These are phyloP conservation scores for Zygnema circumcarinatum DNA, from an alignment of 139 green algal species.

Conservation along the genomic window DNA sequence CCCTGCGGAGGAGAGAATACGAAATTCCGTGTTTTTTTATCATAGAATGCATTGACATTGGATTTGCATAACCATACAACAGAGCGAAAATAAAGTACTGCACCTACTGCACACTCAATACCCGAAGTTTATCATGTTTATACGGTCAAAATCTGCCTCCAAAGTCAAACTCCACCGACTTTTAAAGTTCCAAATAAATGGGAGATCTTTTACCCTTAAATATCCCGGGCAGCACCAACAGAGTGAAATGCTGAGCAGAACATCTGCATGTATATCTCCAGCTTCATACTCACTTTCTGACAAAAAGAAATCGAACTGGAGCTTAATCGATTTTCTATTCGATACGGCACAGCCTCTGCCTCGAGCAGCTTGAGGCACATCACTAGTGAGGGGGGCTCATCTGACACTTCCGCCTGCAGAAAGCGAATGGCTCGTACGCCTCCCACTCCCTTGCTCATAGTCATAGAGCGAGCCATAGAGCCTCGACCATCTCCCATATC, in stretches of 20 bases:
- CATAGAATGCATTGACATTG: not conserved
- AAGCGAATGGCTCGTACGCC: not conserved
- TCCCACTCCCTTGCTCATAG: not conserved
- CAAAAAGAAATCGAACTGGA: slow-evolving; percentile 14
- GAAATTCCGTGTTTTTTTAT: not conserved
- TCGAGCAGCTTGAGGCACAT: not conserved
- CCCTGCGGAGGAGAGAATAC: not conserved
- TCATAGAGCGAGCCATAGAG: not conserved
- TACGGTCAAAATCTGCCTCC: not conserved
- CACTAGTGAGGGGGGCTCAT: slow-evolving; percentile 14
- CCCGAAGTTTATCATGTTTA: not conserved
- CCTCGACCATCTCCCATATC: not conserved
- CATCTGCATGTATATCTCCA: not conserved
- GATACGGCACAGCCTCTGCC: slow-evolving; percentile 1
- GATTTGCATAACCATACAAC: not conserved
- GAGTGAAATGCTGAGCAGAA: no score
- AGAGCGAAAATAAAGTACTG: not conserved
- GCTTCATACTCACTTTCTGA: slow-evolving; percentile 1
- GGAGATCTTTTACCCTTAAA: no score
- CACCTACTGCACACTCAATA: not conserved
- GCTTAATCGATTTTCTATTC: slow-evolving; percentile 11
- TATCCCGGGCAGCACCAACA: no score
- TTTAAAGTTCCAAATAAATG: not conserved
- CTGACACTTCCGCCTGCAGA: slow-evolving; percentile 5
- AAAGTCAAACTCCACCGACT: not conserved